These are phyloP conservation scores for Coemansia sp. DNA, from an alignment of 192 early-diverging fungal species.

Conservation along the genomic window DNA sequence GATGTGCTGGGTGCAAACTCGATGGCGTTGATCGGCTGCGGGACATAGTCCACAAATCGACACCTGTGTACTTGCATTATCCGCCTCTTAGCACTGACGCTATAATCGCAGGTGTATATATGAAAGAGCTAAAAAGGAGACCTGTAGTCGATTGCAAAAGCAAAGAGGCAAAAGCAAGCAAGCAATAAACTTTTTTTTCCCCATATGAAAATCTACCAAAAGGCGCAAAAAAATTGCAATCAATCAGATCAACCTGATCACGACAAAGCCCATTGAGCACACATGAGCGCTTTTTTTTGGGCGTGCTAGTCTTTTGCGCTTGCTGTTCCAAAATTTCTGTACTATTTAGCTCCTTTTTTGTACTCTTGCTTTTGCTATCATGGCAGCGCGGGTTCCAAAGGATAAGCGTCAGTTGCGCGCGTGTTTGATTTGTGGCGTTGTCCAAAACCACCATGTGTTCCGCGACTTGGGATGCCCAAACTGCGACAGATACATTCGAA, in stretches of 20 bases:
- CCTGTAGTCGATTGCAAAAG: neutral
- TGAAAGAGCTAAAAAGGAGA: neutral
- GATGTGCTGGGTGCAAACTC: constrained; percentile 68
- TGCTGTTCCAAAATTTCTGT: neutral
- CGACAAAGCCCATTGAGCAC: neutral
- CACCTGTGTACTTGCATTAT: constrained; percentile 77
- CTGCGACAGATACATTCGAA: constrained; percentile 71
- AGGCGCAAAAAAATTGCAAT: neutral
- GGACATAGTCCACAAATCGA: constrained; percentile 84
- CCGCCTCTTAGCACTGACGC: neutral
- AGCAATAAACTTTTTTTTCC: constrained; percentile 5
- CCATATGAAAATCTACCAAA: neutral
- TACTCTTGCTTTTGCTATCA: constrained; percentile 3
- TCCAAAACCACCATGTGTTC: constrained; percentile 76
- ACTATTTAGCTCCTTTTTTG: constrained; percentile 3
- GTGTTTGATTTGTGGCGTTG: constrained; percentile 75
- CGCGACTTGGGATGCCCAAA: constrained; percentile 74
- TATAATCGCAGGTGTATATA: neutral
- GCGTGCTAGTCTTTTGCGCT: neutral
- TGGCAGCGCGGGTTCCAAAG: constrained; percentile 55
- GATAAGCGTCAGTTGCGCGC: constrained; percentile 75
- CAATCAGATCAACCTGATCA: constrained; percentile 11
- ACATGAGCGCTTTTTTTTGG: neutral
- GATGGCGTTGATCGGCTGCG: constrained; percentile 81
- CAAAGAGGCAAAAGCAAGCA: neutral